Conservation (phyloP, 257 asterid genomes). For the Salvia splendens region DNA sequence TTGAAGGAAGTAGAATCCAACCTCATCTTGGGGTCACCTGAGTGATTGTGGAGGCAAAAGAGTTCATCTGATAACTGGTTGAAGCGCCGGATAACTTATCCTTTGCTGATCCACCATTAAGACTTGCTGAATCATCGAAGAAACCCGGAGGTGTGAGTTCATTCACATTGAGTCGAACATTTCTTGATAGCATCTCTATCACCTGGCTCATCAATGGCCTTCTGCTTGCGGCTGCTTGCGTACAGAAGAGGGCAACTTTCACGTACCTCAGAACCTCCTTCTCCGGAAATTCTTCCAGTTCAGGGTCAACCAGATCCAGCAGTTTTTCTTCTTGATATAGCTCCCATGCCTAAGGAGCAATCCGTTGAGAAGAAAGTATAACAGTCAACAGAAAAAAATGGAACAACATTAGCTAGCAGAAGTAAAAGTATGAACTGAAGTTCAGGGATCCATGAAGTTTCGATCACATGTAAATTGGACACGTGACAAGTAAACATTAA, state of each 20-base stretch:
- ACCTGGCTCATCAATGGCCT: constrained; percentile 94
- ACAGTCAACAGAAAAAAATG: background rate
- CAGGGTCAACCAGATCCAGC: constrained; percentile 73
- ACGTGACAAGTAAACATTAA: background rate
- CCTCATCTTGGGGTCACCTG: constrained; percentile 68
- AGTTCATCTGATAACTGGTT: constrained; percentile 54
- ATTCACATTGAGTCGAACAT: constrained; percentile 68
- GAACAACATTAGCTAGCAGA: background rate
- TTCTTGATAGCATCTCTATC: constrained; percentile 68
- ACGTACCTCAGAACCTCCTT: constrained; percentile 65
- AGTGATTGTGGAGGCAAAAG: constrained; percentile 55
- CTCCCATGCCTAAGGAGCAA: constrained; percentile 67
- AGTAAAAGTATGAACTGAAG: background rate
- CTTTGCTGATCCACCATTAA: constrained; percentile 39
- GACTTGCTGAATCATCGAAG: constrained; percentile 51
- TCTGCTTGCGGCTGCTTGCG: constrained; percentile 77
- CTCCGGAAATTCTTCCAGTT: constrained; percentile 56
- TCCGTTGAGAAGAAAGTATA: background rate
- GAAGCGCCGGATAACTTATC: constrained; percentile 52
- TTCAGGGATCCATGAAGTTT: background rate
- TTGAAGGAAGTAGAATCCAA: background rate
- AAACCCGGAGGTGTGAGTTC: constrained; percentile 83
- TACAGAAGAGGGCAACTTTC: constrained; percentile 88
- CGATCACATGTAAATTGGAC: background rate
- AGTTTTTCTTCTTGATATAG: constrained; percentile 60